A percentile compares a stretch with the other conserved stretches of the same genome.
Evolutionary conservation across 225 moss, liverwort and hornwort genomes (phyloP).

Genomic region (Marchantia paleacea): DNA sequence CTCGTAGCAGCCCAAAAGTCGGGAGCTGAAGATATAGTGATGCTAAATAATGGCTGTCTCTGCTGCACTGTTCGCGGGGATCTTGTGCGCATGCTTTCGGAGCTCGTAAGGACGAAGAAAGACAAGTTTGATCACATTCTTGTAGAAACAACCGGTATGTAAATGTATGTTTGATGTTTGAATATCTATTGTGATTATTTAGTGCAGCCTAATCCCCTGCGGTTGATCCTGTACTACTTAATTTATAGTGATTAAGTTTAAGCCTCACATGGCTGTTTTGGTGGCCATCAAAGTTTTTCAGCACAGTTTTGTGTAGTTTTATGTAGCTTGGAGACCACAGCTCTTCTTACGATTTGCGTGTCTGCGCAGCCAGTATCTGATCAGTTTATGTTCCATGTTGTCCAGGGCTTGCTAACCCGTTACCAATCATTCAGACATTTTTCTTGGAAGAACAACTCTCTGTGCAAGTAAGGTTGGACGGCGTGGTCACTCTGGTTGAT

Average conservation of each 20-base stretch:
- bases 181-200: no score
- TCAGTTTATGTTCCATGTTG: not conserved
- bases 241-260: no score
- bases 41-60: constrained; percentile 98
- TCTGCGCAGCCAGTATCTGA: not conserved
- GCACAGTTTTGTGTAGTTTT: no score
- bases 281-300: no score
- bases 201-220: no score
- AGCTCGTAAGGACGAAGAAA: constrained; percentile 66
- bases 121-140: constrained; percentile 90
- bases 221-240: no score
- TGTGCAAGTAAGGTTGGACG: constrained; percentile 71
- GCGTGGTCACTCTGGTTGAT: constrained; percentile 96
- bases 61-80: constrained; percentile 98
- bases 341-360: not conserved
- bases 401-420: constrained; percentile 92
- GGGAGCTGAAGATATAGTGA: constrained; percentile 79
- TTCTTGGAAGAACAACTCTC: constrained; percentile 81
- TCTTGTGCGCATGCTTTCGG: constrained; percentile 90
- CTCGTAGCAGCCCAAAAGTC: constrained; percentile 73
- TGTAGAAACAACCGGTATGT: constrained; percentile 85
- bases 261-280: no score
- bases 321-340: no score
- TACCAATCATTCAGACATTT: constrained; percentile 97
- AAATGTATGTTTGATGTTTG: no score